Conservation (phyloP, 192 early-diverging fungal species). For the Coemansia sp. region DNA sequence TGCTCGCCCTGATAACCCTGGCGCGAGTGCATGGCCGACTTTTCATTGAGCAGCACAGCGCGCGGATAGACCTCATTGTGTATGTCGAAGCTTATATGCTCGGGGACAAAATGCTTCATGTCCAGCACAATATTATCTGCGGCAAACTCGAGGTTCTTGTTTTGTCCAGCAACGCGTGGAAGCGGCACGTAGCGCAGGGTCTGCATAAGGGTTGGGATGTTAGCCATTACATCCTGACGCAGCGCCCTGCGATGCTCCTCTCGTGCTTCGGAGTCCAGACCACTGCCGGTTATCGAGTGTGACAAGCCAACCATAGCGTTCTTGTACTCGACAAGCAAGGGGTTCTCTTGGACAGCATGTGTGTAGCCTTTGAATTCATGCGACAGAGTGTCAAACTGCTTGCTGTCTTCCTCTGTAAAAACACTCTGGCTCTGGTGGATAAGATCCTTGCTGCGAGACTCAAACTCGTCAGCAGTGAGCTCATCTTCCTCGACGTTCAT, state of each 20-base stretch:
- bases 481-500: conserved; percentile 41
- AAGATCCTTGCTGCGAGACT: conserved; percentile 32
- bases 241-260: conserved; percentile 35
- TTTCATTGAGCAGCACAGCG: conserved; percentile 33
- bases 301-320: conserved; percentile 25
- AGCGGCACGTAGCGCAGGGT: conserved; percentile 47
- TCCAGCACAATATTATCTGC: conserved; percentile 53
- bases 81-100: conserved; percentile 45
- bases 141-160: conserved; percentile 53
- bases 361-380: conserved; percentile 28
- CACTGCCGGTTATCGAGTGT: conserved; percentile 30
- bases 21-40: conserved; percentile 28
- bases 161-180: conserved; percentile 48
- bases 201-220: conserved; percentile 34
- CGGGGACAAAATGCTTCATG: conserved; percentile 50
- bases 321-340: conserved; percentile 40
- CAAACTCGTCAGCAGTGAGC: conserved; percentile 47
- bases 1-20: conserved; percentile 44
- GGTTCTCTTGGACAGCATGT: conserved; percentile 36
- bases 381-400: conserved; percentile 27
- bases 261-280: conserved; percentile 27
- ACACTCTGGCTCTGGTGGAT: conserved; percentile 29
- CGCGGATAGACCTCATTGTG: conserved; percentile 52
- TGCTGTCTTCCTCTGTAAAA: conserved; percentile 35
- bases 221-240: conserved; percentile 39